phyloP scores from a whole-genome alignment of 2,329 filamentous ascomycete species.

The Penicillium psychrosexuale region DNA sequence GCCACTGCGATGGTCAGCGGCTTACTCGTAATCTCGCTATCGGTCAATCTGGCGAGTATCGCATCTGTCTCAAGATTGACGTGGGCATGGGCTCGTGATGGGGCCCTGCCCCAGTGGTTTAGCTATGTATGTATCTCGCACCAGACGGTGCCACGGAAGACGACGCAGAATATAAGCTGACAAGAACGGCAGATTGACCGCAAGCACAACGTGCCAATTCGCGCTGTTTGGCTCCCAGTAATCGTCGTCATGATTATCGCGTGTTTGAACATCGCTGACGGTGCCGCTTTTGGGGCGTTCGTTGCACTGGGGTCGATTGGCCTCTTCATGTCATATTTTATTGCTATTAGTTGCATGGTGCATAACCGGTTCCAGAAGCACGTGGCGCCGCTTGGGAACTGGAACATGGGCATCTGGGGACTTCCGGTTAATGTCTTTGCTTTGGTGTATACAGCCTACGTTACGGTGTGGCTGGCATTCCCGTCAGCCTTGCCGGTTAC shows the following conservation, averaged over 20 bases:
- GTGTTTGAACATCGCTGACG: conserved; percentile 41
- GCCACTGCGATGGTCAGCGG: conserved; percentile 38
- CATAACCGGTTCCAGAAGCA: conserved; percentile 29
- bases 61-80: conserved; percentile 50
- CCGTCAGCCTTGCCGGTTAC: conserved; percentile 35
- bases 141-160: neutral
- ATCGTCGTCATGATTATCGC: conserved; percentile 34
- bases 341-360: conserved; percentile 38
- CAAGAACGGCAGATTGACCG: conserved; percentile 27
- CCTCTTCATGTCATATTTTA: conserved; percentile 42
- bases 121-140: conserved; percentile 10
- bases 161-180: neutral
- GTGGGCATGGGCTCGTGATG: conserved; percentile 52
- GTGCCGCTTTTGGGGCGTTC: conserved; percentile 39
- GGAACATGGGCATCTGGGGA: conserved; percentile 28
- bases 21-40: conserved; percentile 36
- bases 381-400: conserved; percentile 26
- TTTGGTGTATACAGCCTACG: conserved; percentile 34
- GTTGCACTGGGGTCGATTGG: conserved; percentile 31
- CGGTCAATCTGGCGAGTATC: conserved; percentile 42
- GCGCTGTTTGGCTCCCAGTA: conserved; percentile 36
- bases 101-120: conserved; percentile 40
- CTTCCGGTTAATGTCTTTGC: conserved; percentile 36
- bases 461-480: conserved; percentile 35
- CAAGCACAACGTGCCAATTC: conserved; percentile 33